Evolutionary conservation across 1,139 yeast species (phyloP), one percentile per base, ranked within the genome.

Genomic region (Blastobotrys proliferans): DNA sequence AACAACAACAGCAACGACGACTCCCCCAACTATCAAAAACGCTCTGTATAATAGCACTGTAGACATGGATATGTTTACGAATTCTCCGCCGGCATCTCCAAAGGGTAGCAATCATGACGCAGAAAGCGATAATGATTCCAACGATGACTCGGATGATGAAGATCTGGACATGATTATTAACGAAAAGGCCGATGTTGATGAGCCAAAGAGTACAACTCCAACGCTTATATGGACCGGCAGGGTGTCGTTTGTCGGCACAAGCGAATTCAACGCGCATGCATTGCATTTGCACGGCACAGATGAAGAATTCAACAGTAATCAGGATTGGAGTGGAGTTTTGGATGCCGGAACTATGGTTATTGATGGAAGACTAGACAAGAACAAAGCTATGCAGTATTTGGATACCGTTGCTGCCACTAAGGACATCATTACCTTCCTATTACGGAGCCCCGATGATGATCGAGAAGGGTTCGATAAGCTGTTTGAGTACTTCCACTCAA

Each of bases 361-460:
- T 35, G 83, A 79, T 50, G 94, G 94, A 1, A 68, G 86, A 43
- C 67, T 84, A 39, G 80, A 76, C 55, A 61, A 70, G 6, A 45
- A 52, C 3, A 68, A 64, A 38, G 92, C 88, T 0, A 79, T 75
- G 43, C 66, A 67, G 6, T 85, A 85, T 56, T 64, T 85, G 44
- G 56, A 62, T 35, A 72, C 72, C 51, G 74, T 81, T 14, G 57
- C 67, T 2, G 56, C 65, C 11, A 65, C 77, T 3, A 68, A 84
- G 48, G 75, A 74, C 50, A 59, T 84, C 28, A 74, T 72, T 28
- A 58, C 83, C 22, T 67, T 77, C 33, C 46, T 58, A 2, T 40
- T 64, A 8, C 46, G 44, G 9, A 45, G 60, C n/a, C 41, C 63
- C 8, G 46, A 45, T 10, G 44, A 59, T n/a, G 56, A 54, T 47